Base-by-base conservation (phyloP, 306 rosid genomes). In the Quercus agrifolia region DNA sequence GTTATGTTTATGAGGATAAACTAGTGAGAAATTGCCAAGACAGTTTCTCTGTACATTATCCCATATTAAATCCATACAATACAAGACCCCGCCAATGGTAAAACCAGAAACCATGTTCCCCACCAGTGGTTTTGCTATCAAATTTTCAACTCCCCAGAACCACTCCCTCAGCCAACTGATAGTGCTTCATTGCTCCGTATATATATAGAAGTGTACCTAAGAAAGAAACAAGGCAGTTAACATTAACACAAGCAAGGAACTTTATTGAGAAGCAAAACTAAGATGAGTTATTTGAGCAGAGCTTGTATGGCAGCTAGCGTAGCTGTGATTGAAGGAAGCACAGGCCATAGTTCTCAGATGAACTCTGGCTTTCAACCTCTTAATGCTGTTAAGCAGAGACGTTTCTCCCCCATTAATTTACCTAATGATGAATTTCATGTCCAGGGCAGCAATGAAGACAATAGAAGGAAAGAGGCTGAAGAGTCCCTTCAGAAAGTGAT, bases 401-500 rank as follows among this genome's bases (percentile, higher is more conserved):
- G 4, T 38, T 20, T 59, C 15, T 74, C 80, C 33, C 21, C 25
- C 79, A 78, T 21, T 57, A 23, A 69, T 23, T 55, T 15, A 11
- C 17, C 77, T 11, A 41, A 72, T 6, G 76, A 23, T 10, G 71
- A 23, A 17, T 7, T 35, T 19, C 17, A 35, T 61, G 27, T 14
- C 58, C 64, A 38, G 17, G 56, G 70, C 18, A 52, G 46, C n/a
- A 12, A 57, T 4, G 58, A 71, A 25, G 58, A n/a, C 6, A 31
- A 38, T 1, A 52, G 67, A 21, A 51, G 55, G 27, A 78, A 69
- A 30, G 54, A 59, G 56, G 77, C 55, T 6, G 83, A 79, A 7
- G 83, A 79, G 44, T 79, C 86, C 8, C 76, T 83, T 70, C 76
- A 62, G 38, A 79, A 61, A 69, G 83, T 83, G 52, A 83, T 79